Evolutionary conservation across 768 basidiomycete genomes (phyloP), one percentile per base, ranked within the genome.

Genomic region (Cyclocybe aegerita): DNA sequence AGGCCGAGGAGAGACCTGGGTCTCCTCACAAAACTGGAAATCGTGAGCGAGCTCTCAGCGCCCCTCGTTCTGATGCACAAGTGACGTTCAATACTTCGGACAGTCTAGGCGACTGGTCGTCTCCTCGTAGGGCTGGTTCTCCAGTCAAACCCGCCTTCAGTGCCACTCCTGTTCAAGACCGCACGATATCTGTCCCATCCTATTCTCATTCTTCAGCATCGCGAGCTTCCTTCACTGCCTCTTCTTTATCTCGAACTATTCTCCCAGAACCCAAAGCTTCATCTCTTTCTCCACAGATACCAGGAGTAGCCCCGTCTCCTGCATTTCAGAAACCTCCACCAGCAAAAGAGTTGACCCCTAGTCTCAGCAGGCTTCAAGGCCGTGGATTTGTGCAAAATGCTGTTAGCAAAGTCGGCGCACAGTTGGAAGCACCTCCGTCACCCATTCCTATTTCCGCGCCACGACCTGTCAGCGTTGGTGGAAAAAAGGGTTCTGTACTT

Each of bases 321-420:
- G 81, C 79, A 4, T 86, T 90, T 62, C 69, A 84, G 23, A 83
- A 80, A 39, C 70, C 74, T 2, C 69, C 80, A 7, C 62, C 75
- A 3, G 65, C 74, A 45, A 92, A 91, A 63, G 89, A 90, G 39
- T 80, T 80, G 3, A 90, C 89, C 1, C 91, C 91, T 0, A 91
- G 88, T 63, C 80, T 93, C 31, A 92, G 88, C 53, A 73, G 90
- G 52, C 68, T 93, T 12, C 85, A 92, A 60, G 91, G 91, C 14
- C 83, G 91, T 36, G 91, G 91, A 4, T 92, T 93, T 61, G 91
- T 93, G 2, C 86, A 89, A 65, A 89, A 78, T 54, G 83, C 90
- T 72, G 86, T 93, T 32, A 23, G 23, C 23, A 84, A 86, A 66
- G 85, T 77, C 41, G 89, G 81, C 58, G 71, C 78, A 12, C 72